Evolutionary conservation across 352 stramenopile species (phyloP), one percentile per base, ranked within the genome.

Genomic region (Nothophytophthora sp.): DNA sequence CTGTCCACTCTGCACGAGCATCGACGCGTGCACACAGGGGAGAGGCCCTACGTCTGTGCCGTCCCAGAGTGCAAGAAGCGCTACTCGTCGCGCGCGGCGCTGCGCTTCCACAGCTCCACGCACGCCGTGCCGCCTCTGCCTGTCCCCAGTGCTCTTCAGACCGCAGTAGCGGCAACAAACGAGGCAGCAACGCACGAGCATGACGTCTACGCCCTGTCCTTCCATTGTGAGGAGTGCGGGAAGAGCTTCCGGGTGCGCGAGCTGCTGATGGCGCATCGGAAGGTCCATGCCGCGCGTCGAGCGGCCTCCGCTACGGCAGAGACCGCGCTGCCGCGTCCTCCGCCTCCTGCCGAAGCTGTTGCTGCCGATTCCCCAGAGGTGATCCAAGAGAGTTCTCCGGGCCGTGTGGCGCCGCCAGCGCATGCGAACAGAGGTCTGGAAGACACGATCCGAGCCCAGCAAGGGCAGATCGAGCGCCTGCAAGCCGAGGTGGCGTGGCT

Each of bases 11-110:
- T 88, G 34, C 74, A 80, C 13, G 76, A 85, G 40, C 77, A 88
- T 48, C 67, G 70, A 53, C 77, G 81, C 30, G 78, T 90, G 23
- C 81, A 91, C 50, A 87, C 76, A 27, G 77, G 80, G 9, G 81
- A 90, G 62, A 86, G 86, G 36, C 77, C 77, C 18, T 91, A 88
- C 46, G 52, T 52, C 24, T 92, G 81, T 42, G 63, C 29, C 54
- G 62, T 77, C n/a, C 38, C 55, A 19, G 65, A 58, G 9, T 93
- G 82, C 50, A 66, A 39, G 41, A 88, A 88, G 55, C 71, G 73
- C 12, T 93, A 88, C 48, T 74, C 77, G 28, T 88, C 77, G 9
- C 74, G 77, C 40, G 67, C 75, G 23, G 77, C 77, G 29, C 71
- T 88, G 49, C 75, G 77, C 4, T 82, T 88, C 41, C 77, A 88